These are phyloP conservation scores for Colletotrichum agaves DNA, from an alignment of 2,329 filamentous ascomycete genomes.

Conservation along the genomic window DNA sequence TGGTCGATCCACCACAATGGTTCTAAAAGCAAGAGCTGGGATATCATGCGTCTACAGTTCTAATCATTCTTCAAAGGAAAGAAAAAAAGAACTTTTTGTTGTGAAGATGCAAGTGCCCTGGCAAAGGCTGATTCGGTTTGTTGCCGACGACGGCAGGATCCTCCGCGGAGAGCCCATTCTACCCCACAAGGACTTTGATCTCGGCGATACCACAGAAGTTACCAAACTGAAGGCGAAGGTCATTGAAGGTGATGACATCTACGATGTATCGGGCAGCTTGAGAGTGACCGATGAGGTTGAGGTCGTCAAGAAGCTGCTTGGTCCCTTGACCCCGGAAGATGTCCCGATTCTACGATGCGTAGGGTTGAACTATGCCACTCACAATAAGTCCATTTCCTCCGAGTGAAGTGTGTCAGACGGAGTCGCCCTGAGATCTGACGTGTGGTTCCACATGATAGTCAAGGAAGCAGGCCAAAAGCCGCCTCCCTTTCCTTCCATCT, in stretches of 20 bases:
- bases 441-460: constrained; percentile 49
- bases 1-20: too few species aligned
- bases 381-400: constrained; percentile 49
- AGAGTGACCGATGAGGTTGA: constrained; percentile 64
- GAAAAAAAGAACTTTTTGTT: constrained; percentile 40
- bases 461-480: constrained; percentile 61
- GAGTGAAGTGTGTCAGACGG: too few species aligned
- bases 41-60: too few species aligned
- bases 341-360: constrained; percentile 68
- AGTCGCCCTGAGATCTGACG: not conserved
- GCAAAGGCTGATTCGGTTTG: constrained; percentile 66
- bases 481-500: constrained; percentile 60
- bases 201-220: constrained; percentile 57
- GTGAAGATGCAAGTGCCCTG: constrained; percentile 52
- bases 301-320: constrained; percentile 63
- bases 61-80: not conserved
- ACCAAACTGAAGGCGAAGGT: constrained; percentile 63
- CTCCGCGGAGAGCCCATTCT: constrained; percentile 64
- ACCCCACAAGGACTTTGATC: constrained; percentile 55
- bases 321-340: constrained; percentile 60
- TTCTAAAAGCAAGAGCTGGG: too few species aligned
- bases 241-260: constrained; percentile 61
- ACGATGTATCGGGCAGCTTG: constrained; percentile 57
- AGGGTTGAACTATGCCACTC: constrained; percentile 69
- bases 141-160: constrained; percentile 59